These are phyloP conservation scores for Septoria petroselini DNA, from an alignment of 2,329 filamentous ascomycete species.

Conservation along the genomic window DNA sequence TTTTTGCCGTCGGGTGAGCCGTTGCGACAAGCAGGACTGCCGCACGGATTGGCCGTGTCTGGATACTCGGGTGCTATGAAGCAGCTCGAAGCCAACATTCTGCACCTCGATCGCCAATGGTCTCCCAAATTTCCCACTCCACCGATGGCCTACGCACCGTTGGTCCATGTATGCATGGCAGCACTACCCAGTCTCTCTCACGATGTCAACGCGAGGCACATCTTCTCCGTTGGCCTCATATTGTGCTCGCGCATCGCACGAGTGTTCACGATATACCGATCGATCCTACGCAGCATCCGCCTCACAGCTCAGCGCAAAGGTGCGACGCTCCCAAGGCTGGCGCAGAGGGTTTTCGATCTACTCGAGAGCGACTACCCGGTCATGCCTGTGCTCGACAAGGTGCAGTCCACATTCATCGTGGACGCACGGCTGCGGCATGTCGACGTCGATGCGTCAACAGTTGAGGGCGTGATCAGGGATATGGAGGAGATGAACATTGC, in stretches of 20 bases:
- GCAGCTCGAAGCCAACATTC: not conserved
- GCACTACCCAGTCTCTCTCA: not conserved
- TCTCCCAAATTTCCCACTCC: not conserved
- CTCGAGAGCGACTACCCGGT: not conserved
- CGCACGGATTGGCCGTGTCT: not conserved
- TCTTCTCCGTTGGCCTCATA: not conserved
- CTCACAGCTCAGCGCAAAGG: constrained; percentile 1
- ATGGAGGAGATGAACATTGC: not conserved
- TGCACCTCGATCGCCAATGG: constrained; percentile 3
- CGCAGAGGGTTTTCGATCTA: not conserved
- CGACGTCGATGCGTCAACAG: not conserved
- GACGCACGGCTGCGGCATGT: not conserved
- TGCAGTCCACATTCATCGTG: not conserved
- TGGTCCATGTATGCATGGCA: not conserved
- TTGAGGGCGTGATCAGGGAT: not conserved
- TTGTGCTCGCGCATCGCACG: not conserved
- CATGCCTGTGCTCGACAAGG: not conserved
- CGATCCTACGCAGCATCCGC: not conserved
- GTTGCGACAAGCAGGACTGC: not conserved
- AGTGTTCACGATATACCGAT: not conserved
- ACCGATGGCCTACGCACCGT: not conserved
- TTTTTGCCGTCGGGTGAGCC: not conserved
- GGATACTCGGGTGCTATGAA: not conserved
- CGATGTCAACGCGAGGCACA: not conserved
- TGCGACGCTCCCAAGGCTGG: not conserved